These are phyloP conservation scores for Lolium rigidum DNA, from an alignment of 176 grass and related monocot genomes.

Conservation along the genomic window DNA sequence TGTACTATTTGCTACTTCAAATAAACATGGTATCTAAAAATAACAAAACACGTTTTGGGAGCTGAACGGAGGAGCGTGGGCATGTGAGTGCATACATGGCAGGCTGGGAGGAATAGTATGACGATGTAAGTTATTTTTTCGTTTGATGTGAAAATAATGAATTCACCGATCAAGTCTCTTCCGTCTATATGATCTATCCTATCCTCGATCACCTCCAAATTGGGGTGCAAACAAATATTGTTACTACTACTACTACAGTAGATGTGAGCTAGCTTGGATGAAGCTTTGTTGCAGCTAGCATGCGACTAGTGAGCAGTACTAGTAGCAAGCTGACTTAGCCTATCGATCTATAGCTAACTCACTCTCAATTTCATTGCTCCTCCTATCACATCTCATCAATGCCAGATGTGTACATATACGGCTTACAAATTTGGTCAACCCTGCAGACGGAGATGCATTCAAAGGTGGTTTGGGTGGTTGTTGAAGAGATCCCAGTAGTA, in stretches of 20 bases:
- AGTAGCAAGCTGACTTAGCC: slow-evolving; percentile 2
- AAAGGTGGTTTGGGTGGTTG: slow-evolving; percentile 18
- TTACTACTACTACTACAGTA: background rate
- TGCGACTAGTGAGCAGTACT: background rate
- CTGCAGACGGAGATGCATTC: slow-evolving; percentile 8
- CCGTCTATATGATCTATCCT: background rate
- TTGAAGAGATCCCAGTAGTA: slow-evolving; percentile 59
- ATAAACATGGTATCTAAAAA: no score
- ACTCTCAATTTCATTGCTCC: background rate
- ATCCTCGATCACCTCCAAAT: slow-evolving; percentile 32
- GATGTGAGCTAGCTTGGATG: background rate
- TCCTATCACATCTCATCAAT: slow-evolving; percentile 3
- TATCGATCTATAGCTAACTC: background rate
- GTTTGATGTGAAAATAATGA: background rate
- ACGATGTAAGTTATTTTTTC: no score
- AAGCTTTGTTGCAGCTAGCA: slow-evolving; percentile 5
- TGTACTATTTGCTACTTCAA: no score
- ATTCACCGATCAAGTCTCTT: background rate
- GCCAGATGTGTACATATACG: background rate
- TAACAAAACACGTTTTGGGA: no score
- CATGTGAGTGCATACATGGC: no score
- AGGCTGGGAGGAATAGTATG: no score
- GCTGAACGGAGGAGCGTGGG: no score
- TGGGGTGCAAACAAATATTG: background rate
- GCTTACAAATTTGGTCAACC: background rate